A percentile compares a stretch with the other conserved stretches of the same genome.
Conservation (phyloP, 108 stramenopile species). For the Nitzschia sp. region DNA sequence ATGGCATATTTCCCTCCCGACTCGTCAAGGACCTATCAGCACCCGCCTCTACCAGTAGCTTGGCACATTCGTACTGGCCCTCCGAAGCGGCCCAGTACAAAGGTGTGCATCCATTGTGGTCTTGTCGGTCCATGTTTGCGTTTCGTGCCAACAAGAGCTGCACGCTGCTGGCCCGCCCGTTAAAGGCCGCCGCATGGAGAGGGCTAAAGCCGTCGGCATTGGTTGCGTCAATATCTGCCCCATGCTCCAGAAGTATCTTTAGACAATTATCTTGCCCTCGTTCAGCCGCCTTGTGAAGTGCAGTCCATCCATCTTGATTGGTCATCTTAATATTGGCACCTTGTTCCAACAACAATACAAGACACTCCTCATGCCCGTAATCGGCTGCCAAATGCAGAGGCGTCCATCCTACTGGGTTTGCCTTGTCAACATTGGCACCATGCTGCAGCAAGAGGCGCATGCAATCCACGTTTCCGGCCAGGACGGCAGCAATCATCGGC, state of each 20-base stretch:
- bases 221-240: slow-evolving; percentile 26
- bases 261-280: slow-evolving; percentile 1
- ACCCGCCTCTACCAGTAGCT: not conserved
- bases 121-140: slow-evolving; percentile 24
- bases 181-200: slow-evolving; percentile 20
- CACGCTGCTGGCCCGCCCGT: slow-evolving; percentile 13
- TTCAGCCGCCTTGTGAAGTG: slow-evolving; percentile 20
- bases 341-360: slow-evolving; percentile 11
- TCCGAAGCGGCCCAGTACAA: slow-evolving; percentile 14
- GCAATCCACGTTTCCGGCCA: slow-evolving; percentile 3
- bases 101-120: slow-evolving; percentile 17
- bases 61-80: slow-evolving; percentile 4
- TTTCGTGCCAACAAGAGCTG: slow-evolving; percentile 12
- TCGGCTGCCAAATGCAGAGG: slow-evolving; percentile 19
- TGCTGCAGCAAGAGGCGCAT: slow-evolving; percentile 1
- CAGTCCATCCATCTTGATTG: slow-evolving; percentile 16
- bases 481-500: not conserved
- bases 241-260: slow-evolving; percentile 18
- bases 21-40: not conserved
- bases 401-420: slow-evolving; percentile 9
- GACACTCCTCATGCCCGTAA: not conserved
- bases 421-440: slow-evolving; percentile 13
- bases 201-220: slow-evolving; percentile 20
- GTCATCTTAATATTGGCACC: not conserved
- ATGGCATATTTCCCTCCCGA: slow-evolving; percentile 4